Percentiles rank a stretch among this genome's conserved stretches.
Conservation (phyloP, 2,329 filamentous ascomycete genomes). For the Neonectria sp. region DNA sequence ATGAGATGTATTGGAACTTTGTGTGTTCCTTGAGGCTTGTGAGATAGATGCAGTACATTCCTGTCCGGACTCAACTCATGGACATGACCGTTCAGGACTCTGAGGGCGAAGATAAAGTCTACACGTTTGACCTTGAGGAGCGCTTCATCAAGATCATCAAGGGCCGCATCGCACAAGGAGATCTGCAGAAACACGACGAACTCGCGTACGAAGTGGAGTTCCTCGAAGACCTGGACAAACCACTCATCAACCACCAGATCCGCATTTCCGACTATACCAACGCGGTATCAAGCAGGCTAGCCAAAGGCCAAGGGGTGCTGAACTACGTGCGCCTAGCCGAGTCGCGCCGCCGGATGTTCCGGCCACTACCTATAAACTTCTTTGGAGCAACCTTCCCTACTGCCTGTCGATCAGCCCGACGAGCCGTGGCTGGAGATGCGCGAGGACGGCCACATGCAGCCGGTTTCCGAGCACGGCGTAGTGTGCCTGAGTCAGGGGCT, state of each 20-base stretch:
- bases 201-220: background rate
- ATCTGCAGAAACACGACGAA: background rate
- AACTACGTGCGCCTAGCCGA: constrained; percentile 23
- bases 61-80: too few relatives aligned
- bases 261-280: background rate
- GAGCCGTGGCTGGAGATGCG: background rate
- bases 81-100: too few relatives aligned
- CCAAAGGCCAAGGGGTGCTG: background rate
- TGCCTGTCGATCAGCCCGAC: constrained; percentile 5
- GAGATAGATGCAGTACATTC: too few relatives aligned
- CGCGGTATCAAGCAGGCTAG: background rate
- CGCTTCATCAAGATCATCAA: background rate
- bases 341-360: constrained; percentile 18
- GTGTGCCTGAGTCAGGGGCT: background rate
- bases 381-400: too few relatives aligned
- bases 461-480: background rate
- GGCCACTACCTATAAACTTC: background rate
- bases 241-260: constrained; percentile 6
- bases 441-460: background rate
- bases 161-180: background rate
- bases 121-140: background rate
- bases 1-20: background rate
- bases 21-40: too few relatives aligned
- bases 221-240: constrained; percentile 3
- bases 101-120: too few relatives aligned